Evolutionary conservation across 2,329 filamentous ascomycete species (phyloP), one percentile per base, ranked within the genome.

Genomic region (Penicillium sp.): DNA sequence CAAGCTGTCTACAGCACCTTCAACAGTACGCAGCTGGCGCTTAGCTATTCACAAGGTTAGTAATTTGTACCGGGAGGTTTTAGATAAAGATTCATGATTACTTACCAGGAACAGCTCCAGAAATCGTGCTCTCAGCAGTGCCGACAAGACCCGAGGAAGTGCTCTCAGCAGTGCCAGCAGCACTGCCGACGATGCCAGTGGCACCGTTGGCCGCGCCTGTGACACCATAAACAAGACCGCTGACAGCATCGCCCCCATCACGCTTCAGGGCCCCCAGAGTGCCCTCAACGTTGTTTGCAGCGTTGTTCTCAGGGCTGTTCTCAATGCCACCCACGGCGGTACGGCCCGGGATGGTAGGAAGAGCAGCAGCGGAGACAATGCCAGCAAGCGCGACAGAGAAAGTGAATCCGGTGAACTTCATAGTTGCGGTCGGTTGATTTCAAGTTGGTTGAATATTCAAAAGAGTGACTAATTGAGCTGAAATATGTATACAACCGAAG

Each of bases 341-440:
- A 24, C 58, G 37, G 16, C 43, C 41, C 31, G 52, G 48, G 27
- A 63, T 37, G 24, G 45, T 21, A 27, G 72, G 71, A 29, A 74
- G 58, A 44, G 69, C 70, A 33, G 65, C 66, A 29, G 70, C 64
- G 39, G 66, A 68, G 46, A 65, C 67, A 58, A 66, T 56, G 60
- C 70, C 62, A 53, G 67, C 68, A 52, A 74, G 43, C 43, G 70
- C 70, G 26, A 75, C 60, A 35, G 71, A 68, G 52, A 68, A 53
- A 41, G 68, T 48, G 51, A 75, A 62, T 64, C 68, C 68, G 61
- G 70, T 69, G 68, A 74, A 69, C 69, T 73, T 75, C 73, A 74
- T 75, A 57, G 43, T 72, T 57, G 56, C 55, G 50, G 48, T 63
- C 60, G 37, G 31, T 26, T 55, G 48, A 39, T 44, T 43, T 55